Base-by-base conservation (phyloP, 2,329 filamentous ascomycete species). In the Eurotiales sp. region DNA sequence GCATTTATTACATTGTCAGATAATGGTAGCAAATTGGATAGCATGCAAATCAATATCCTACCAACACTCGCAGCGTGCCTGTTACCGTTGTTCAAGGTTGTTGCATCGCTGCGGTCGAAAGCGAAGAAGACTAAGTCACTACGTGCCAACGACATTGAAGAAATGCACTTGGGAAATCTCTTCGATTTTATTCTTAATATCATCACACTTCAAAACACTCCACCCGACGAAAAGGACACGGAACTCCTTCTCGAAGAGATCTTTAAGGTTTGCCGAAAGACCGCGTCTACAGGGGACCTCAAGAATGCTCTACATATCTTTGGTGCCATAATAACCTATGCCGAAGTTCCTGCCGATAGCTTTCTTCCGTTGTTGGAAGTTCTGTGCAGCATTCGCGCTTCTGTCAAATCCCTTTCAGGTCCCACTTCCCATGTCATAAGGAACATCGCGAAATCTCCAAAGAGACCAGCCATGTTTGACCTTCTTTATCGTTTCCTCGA, bases 321-420 rank as follows among this genome's bases (percentile, higher is more conserved):
- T 46, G 71, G 72, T 52, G 67, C 70, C n/a, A 62, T 72, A 37
- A 72, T 73, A 40, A 58, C 68, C 27, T 72, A 68, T 51, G 62
- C 65, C n/a, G 62, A 69, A 54, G 61, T 73, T 2, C 71, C 71
- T 3, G 62, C 71, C 37, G 54, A 56, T 51, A 72, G 64, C 47
- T 71, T 73, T 42, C 52, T 62, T 30, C 58, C 63, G 23, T 56
- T 73, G 44, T 56, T 73, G 23, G 70, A 73, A 50, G 69, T 73
- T 27, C 59, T 73, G 30, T 73, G 70, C 61, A 72, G 69, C 53
- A 73, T 73, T 22, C 70, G 72, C 59, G 68, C 69, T 30, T 73
- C 70, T 17, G 71, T 73, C 25, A 73, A 70, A 51, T 64, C 70
- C 29, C 56, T 73, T 19, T 70, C 70, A 27, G 70, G 70, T 4